Percentiles rank a stretch among this genome's conserved stretches.
phyloP scores from a whole-genome alignment of 495 filamentous ascomycete genomes.

The Aspergillus bridgeri region DNA sequence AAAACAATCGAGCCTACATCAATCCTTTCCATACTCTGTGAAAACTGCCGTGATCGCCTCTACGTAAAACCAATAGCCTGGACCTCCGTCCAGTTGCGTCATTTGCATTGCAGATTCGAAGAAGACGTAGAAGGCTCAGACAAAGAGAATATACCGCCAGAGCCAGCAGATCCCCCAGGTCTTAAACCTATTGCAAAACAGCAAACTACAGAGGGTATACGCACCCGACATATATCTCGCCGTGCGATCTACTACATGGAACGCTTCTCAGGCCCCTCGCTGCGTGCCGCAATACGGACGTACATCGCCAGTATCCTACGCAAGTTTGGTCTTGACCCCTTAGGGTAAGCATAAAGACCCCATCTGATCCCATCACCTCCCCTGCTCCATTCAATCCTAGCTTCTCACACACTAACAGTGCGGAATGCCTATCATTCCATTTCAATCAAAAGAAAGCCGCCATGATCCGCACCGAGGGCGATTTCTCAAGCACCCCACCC shows the following conservation, averaged over 20 bases:
- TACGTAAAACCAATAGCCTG: background rate
- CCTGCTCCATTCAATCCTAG: background rate
- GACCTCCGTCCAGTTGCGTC: background rate
- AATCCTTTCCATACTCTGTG: background rate
- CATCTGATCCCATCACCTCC: no score
- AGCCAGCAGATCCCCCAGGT: background rate
- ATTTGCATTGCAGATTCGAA: background rate
- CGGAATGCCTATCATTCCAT: background rate
- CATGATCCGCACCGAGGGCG: background rate
- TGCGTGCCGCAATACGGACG: no score
- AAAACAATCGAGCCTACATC: background rate
- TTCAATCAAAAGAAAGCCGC: background rate
- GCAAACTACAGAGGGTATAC: no score
- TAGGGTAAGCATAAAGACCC: background rate
- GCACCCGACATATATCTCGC: no score
- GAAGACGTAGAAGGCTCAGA: background rate
- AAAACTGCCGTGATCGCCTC: background rate
- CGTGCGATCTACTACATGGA: no score
- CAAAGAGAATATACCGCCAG: background rate
- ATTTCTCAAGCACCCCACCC: background rate
- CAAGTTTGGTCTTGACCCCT: no score
- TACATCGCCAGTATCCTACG: no score
- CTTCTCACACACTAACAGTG: background rate
- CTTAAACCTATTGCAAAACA: background rate
- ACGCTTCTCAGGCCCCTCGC: no score